phyloP scores from a whole-genome alignment of 768 basidiomycete genomes.

The Amanita fuliginea region DNA sequence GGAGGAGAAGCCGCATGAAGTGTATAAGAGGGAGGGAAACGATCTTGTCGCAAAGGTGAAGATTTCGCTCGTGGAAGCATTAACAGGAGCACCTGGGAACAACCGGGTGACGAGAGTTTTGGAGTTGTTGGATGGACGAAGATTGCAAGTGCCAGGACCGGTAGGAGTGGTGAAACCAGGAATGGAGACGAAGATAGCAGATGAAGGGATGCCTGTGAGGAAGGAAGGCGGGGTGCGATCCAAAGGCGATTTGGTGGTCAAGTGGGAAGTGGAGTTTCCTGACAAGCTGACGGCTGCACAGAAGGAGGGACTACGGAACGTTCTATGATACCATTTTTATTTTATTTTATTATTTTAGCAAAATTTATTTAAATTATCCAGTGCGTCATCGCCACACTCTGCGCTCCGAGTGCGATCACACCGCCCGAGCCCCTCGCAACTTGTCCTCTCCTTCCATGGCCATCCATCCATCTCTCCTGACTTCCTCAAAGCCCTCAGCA shows the following conservation, averaged over 20 bases:
- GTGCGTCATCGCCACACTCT: neutral
- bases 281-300: conserved; percentile 61
- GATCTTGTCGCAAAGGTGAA: conserved; percentile 53
- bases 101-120: conserved; percentile 37
- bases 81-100: conserved; percentile 39
- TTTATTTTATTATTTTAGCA: too few relatives aligned
- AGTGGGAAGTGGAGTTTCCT: conserved; percentile 83
- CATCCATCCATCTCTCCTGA: conserved; percentile 29
- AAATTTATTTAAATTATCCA: too few relatives aligned
- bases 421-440: too few relatives aligned
- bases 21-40: conserved; percentile 73
- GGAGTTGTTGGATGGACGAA: conserved; percentile 71
- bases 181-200: conserved; percentile 54
- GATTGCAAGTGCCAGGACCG: conserved; percentile 58
- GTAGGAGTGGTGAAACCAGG: conserved; percentile 65
- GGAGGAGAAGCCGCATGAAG: conserved; percentile 85
- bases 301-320: conserved; percentile 70
- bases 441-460: conserved; percentile 17
- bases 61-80: conserved; percentile 75
- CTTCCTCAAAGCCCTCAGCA: conserved; percentile 22
- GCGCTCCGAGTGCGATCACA: too few relatives aligned
- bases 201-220: conserved; percentile 88
- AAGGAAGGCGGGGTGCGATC: conserved; percentile 58
- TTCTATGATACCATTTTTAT: conserved; percentile 32
- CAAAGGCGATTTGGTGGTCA: conserved; percentile 79